Percentiles rank a stretch among this genome's conserved stretches.
phyloP scores from a whole-genome alignment of 2,329 filamentous ascomycete genomes.

The Cytospora schulzeri region DNA sequence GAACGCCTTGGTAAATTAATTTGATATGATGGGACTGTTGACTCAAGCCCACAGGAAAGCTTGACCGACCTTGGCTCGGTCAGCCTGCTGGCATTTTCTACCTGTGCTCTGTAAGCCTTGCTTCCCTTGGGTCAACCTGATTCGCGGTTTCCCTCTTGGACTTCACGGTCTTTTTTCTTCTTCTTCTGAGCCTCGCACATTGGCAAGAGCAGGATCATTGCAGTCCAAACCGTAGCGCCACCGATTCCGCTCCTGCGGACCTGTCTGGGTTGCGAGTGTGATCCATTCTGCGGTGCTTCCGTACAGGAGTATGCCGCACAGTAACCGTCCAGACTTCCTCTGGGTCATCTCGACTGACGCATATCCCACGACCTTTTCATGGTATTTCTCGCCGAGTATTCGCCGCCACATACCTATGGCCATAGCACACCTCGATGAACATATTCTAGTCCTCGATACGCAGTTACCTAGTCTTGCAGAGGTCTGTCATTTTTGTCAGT shows the following conservation, averaged over 20 bases:
- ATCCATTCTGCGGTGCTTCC: not conserved
- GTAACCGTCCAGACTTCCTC: not conserved
- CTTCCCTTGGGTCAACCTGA: slow-evolving; percentile 1
- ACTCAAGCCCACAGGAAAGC: not conserved
- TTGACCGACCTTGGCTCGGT: not conserved
- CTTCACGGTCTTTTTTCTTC: not conserved
- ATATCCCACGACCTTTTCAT: not conserved
- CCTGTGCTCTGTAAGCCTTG: slow-evolving; percentile 13
- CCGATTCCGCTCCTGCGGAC: not conserved
- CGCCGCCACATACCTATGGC: not conserved
- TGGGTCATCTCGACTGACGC: not conserved
- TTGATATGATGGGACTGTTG: not conserved
- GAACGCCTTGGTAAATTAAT: not conserved
- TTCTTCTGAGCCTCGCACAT: not conserved
- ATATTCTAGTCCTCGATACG: not conserved
- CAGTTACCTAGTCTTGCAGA: slow-evolving; percentile 20
- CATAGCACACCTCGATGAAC: not conserved
- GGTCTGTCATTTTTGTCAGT: slow-evolving; percentile 20
- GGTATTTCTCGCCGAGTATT: not conserved
- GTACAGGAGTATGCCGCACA: too few relatives aligned
- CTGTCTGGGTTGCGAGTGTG: not conserved
- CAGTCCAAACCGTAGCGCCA: not conserved
- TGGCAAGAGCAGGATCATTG: not conserved
- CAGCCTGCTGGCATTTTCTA: not conserved
- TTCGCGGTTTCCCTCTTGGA: not conserved